A percentile compares a stretch with the other conserved stretches of the same genome.
Conservation (phyloP, 2,329 filamentous ascomycete species). For the Cadophora malorum region DNA sequence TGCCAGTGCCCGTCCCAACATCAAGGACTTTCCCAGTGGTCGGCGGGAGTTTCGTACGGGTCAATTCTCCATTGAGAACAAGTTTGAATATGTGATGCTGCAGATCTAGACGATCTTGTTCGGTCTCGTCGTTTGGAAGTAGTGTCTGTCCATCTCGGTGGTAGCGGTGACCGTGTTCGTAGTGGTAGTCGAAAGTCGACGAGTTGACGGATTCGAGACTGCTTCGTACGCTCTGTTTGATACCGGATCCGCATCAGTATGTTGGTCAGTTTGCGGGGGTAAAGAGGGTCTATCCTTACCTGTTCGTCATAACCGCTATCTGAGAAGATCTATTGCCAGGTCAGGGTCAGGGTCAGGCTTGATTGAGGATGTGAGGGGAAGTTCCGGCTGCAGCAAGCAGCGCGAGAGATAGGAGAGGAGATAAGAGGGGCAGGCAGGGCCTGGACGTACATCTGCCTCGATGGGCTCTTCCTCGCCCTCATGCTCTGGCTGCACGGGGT, state of each 20-base stretch:
- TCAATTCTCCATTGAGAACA: slow-evolving; percentile 28
- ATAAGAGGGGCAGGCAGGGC: background rate
- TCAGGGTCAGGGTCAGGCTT: slow-evolving; percentile 16
- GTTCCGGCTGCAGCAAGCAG: background rate
- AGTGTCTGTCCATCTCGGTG: slow-evolving; percentile 30
- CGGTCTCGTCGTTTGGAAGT: slow-evolving; percentile 29
- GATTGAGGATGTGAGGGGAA: background rate
- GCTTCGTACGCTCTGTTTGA: slow-evolving; percentile 22
- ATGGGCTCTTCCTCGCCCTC: slow-evolving; percentile 22
- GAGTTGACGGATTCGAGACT: slow-evolving; percentile 25
- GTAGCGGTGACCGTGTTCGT: slow-evolving; percentile 34
- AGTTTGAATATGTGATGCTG: slow-evolving; percentile 35
- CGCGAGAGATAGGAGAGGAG: background rate
- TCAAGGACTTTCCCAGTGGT: slow-evolving; percentile 46
- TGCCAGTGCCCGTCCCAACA: slow-evolving; percentile 50
- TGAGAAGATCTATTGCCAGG: slow-evolving; percentile 15
- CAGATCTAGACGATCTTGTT: slow-evolving; percentile 30
- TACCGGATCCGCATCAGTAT: slow-evolving; percentile 2
- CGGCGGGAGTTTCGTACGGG: slow-evolving; percentile 35
- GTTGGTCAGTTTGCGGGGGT: background rate
- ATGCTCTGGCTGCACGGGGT: slow-evolving; percentile 1
- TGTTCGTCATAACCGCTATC: slow-evolving; percentile 25
- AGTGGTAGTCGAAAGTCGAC: slow-evolving; percentile 28
- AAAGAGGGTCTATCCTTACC: slow-evolving; percentile 2
- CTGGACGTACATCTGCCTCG: slow-evolving; percentile 20